Conservation (phyloP, 202 grass and related monocot species). For the Setaria viridis region DNA sequence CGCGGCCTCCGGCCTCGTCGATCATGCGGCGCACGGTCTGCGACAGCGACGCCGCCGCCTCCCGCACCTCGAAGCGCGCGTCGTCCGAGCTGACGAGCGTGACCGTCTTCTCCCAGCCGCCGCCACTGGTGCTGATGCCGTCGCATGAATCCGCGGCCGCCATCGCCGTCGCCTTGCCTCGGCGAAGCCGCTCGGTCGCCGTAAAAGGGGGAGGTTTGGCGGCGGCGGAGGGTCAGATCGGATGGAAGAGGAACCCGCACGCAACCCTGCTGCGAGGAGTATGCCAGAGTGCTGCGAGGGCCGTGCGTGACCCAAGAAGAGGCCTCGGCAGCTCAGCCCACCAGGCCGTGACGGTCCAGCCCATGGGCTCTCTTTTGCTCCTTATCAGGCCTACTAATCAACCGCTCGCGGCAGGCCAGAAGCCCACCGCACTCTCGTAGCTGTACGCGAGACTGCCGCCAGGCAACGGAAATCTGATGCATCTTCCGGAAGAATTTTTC, state of each 20-base stretch:
- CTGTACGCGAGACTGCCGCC: too few relatives aligned
- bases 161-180: background rate
- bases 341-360: background rate
- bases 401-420: too few relatives aligned
- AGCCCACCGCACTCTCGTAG: too few relatives aligned
- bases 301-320: too few relatives aligned
- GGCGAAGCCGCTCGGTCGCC: background rate
- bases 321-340: background rate
- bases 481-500: too few relatives aligned
- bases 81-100: conserved; percentile 60
- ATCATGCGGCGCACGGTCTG: conserved; percentile 66
- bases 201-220: background rate
- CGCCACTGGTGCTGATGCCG: background rate
- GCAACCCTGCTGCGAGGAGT: too few relatives aligned
- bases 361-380: background rate
- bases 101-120: conserved; percentile 15
- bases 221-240: background rate
- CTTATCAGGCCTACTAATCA: background rate
- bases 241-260: background rate
- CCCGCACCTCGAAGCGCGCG: conserved; percentile 57
- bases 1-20: conserved; percentile 41
- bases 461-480: too few relatives aligned
- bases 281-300: too few relatives aligned
- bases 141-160: background rate
- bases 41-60: conserved; percentile 60